phyloP scores from a whole-genome alignment of 2,329 filamentous ascomycete species.

The Monilinia polystroma region DNA sequence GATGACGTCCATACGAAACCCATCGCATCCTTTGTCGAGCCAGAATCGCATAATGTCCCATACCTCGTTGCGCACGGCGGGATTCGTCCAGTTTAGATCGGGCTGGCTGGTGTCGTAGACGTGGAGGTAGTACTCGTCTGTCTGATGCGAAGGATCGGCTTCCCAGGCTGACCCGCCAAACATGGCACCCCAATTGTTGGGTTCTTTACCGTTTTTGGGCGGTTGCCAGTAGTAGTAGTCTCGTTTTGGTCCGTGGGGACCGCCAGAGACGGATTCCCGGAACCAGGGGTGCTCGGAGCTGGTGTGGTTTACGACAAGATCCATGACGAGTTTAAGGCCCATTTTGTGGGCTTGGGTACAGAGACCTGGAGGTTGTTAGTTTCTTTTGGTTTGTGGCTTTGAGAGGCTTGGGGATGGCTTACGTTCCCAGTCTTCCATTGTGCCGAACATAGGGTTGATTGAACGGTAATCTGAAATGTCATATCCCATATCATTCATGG shows the following conservation, averaged over 20 bases:
- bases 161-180: conserved; percentile 49
- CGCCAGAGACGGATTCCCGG: conserved; percentile 50
- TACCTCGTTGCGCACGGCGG: conserved; percentile 63
- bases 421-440: conserved; percentile 62
- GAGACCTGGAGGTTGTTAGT: conserved; percentile 42
- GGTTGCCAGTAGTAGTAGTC: conserved; percentile 66
- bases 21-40: conserved; percentile 60
- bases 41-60: conserved; percentile 72
- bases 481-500: conserved; percentile 70
- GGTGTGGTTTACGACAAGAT: conserved; percentile 73
- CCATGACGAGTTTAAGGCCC: conserved; percentile 67
- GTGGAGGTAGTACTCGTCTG: conserved; percentile 55
- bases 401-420: neutral
- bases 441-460: conserved; percentile 66
- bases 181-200: conserved; percentile 47
- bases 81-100: conserved; percentile 75
- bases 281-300: conserved; percentile 56
- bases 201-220: conserved; percentile 41
- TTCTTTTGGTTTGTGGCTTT: neutral
- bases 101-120: conserved; percentile 70
- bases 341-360: conserved; percentile 57
- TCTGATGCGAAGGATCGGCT: conserved; percentile 47
- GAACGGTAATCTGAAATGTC: conserved; percentile 69
- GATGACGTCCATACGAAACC: conserved; percentile 62
- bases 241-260: conserved; percentile 49